Base-by-base conservation (phyloP, 768 basidiomycete genomes). In the Trichaptum fuscoviolaceum region DNA sequence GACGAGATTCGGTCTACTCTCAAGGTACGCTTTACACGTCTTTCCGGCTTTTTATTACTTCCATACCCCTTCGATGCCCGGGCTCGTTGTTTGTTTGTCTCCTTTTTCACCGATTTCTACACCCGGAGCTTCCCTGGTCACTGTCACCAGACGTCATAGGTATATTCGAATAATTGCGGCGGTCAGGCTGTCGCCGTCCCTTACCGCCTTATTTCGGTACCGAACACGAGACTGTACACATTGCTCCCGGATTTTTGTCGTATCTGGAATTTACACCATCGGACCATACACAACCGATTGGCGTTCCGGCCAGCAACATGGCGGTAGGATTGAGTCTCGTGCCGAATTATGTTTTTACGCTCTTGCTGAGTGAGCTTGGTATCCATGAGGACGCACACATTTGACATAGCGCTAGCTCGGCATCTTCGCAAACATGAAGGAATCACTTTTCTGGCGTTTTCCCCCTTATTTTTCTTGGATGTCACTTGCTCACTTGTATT, bases 1-100 rank as follows among this genome's bases (percentile, higher is more conserved):
- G 96, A 99, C 73, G 97, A 99, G 80, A 84, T 97, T 58, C 83
- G 95, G 62, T 92, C 95, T 58, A 99, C 97, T 6, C 82, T 99
- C 70, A 96, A 97, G 83, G 96, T 95, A 66, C 65, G 73, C 73
- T 65, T 35, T 64, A 58, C 69, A 52, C 42, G 23, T 64, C 35
- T 57, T 27, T 20, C 34, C 27, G 60, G 20, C 6, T 59, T 30
- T 57, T 23, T 61, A 35, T 65, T 57, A 60, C 64, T 23, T 35
- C 58, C 35, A 58, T 66, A 64, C 57, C 62, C 65, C 63, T 25
- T 15, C 24, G 35, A 36, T 63, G 20, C 9, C 62, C 59, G 34
- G 64, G 64, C 64, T 52, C 71, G 69, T 71, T 75, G 70, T 75
- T 70, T 71, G 71, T 70, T 68, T 60, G 65, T 30, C 8, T 30